Conservation (phyloP, 441 rosid genomes). For the Viola pubescens region DNA sequence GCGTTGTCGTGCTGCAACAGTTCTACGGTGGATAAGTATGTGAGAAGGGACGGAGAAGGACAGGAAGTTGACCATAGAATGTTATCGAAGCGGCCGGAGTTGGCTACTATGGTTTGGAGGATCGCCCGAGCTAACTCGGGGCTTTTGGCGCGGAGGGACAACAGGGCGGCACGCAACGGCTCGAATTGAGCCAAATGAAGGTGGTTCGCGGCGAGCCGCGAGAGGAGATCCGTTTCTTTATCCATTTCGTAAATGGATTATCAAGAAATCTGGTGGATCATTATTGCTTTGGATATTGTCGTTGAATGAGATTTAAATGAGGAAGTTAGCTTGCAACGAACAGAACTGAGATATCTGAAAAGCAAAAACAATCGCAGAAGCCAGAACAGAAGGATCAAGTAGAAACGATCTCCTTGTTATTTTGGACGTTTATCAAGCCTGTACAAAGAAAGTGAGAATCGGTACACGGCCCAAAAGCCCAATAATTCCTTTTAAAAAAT, state of each 20-base stretch:
- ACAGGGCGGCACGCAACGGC: conserved; percentile 72
- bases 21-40: conserved; percentile 65
- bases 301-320: too few relatives aligned
- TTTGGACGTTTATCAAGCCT: too few relatives aligned
- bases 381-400: too few relatives aligned
- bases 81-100: conserved; percentile 60
- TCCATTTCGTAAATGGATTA: conserved; percentile 33
- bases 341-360: too few relatives aligned
- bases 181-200: conserved; percentile 87
- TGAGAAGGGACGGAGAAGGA: conserved; percentile 64
- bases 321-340: too few relatives aligned
- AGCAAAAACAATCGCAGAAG: too few relatives aligned
- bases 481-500: too few relatives aligned
- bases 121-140: conserved; percentile 61
- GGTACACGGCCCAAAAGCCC: too few relatives aligned
- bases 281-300: background rate
- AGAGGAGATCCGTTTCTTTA: conserved; percentile 67
- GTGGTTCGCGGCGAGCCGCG: conserved; percentile 83
- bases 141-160: conserved; percentile 54
- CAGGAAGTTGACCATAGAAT: conserved; percentile 74
- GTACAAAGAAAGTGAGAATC: too few relatives aligned
- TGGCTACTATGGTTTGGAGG: conserved; percentile 73
- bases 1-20: conserved; percentile 50
- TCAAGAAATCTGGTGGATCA: background rate
- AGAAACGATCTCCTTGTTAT: too few relatives aligned